phyloP scores from a whole-genome alignment of 2,329 filamentous ascomycete species.

The Fusarium sp. region DNA sequence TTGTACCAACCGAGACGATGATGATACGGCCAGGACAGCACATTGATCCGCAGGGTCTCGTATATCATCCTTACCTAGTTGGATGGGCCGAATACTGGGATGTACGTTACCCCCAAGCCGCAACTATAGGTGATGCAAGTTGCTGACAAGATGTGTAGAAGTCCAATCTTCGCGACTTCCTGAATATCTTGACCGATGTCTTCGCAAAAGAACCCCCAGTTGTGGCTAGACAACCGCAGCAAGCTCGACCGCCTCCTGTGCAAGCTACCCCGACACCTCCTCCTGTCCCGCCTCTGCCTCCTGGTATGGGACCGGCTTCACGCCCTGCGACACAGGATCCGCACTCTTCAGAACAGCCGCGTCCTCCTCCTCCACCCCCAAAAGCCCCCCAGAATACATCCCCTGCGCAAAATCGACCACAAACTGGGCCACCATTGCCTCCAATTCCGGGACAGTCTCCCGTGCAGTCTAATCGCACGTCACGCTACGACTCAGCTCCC shows the following conservation, averaged over 20 bases:
- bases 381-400: constrained; percentile 59
- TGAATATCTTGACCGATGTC: constrained; percentile 83
- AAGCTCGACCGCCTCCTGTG: constrained; percentile 54
- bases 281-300: constrained; percentile 77
- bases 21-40: constrained; percentile 91
- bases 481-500: constrained; percentile 61
- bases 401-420: constrained; percentile 36
- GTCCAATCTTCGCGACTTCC: constrained; percentile 84
- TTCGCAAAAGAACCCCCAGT: constrained; percentile 97
- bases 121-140: background rate
- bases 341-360: constrained; percentile 48
- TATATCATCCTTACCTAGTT: constrained; percentile 95
- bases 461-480: constrained; percentile 42
- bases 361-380: constrained; percentile 65
- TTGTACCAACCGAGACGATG: constrained; percentile 90
- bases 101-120: constrained; percentile 63
- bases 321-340: constrained; percentile 52
- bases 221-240: constrained; percentile 70
- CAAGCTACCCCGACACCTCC: constrained; percentile 62
- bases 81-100: constrained; percentile 92
- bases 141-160: constrained; percentile 62
- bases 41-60: constrained; percentile 89
- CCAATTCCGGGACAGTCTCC: constrained; percentile 33
- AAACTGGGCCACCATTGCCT: constrained; percentile 48
- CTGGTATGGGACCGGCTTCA: constrained; percentile 62